Evolutionary conservation across 495 filamentous ascomycete species (phyloP), one percentile per base, ranked within the genome.

Genomic region (Talaromyces nanjingensis): DNA sequence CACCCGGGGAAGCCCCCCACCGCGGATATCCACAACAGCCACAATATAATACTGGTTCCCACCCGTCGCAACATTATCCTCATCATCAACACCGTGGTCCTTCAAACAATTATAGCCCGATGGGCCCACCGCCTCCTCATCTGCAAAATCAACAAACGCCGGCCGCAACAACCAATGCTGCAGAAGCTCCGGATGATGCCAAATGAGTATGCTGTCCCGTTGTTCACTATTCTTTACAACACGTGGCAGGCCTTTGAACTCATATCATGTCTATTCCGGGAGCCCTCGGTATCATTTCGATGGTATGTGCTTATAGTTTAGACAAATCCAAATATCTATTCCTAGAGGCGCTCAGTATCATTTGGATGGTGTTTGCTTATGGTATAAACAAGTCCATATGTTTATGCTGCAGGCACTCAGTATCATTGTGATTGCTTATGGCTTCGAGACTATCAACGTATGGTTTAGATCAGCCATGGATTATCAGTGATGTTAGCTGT

Each of bases 51-150:
- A 84, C 83, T 56, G 86, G 85, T 66, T 87, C 86, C 20, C 87
- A 88, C 66, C 86, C 87, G 68, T 74, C 79, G 65, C 85, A 88
- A 67, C 86, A 89, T 64, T 87, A 85, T 68, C 86, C 84, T 9
- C 83, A 79, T 49, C 80, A 83, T 63, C 77, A 83, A 49, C 83
- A 88, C 62, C 86, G 85, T 45, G 83, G 81, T 24, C 82, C 81
- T 33, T 82, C 79, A 70, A 85, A 79, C 64, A 82, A 81, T 62
- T 86, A 85, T 67, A 84, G 80, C 62, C 83, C 84, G 59, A 79
- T 81, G 52, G 72, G 76, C 60, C 83, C 76, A 18, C 74, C 22
- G 22, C 22, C 80, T 18, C 72, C 78, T 65, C 83, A 82, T 27
- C 74, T 77, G 65, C 71, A 76, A 58, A 66, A 74, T 64, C 79